phyloP scores from a whole-genome alignment of 192 early-diverging fungal species.

The Rhizoclosmatium sp. region DNA sequence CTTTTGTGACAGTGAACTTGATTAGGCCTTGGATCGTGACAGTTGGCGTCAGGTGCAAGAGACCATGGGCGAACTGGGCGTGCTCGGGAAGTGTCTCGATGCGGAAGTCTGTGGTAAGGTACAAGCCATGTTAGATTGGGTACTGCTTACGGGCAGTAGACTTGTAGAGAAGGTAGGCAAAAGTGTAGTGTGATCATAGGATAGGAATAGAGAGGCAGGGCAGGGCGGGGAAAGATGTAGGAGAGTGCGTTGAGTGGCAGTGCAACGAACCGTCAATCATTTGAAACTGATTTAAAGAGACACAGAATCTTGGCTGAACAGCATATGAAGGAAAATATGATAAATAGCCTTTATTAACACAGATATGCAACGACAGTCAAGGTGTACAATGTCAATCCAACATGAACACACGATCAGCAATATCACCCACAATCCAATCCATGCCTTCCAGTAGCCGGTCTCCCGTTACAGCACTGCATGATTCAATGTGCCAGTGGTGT shows the following conservation, averaged over 20 bases:
- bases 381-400: slow-evolving; percentile 42
- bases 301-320: too few species aligned
- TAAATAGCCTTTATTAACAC: not conserved
- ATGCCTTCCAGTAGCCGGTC: slow-evolving; percentile 86
- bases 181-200: too few species aligned
- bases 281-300: too few species aligned
- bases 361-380: not conserved
- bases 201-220: not conserved
- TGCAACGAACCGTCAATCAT: not conserved
- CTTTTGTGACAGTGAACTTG: slow-evolving; percentile 31
- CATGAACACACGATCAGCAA: slow-evolving; percentile 83
- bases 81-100: slow-evolving; percentile 27
- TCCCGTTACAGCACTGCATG: slow-evolving; percentile 90
- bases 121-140: not conserved
- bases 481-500: slow-evolving; percentile 93
- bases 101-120: slow-evolving; percentile 14
- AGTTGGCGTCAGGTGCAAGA: slow-evolving; percentile 30
- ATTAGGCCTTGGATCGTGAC: slow-evolving; percentile 19
- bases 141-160: not conserved
- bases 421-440: slow-evolving; percentile 94
- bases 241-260: not conserved
- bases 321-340: not conserved
- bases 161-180: too few species aligned
- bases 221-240: not conserved
- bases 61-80: slow-evolving; percentile 20